Conservation (phyloP, 2,329 filamentous ascomycete species). For the Clarireedia monteithiana region DNA sequence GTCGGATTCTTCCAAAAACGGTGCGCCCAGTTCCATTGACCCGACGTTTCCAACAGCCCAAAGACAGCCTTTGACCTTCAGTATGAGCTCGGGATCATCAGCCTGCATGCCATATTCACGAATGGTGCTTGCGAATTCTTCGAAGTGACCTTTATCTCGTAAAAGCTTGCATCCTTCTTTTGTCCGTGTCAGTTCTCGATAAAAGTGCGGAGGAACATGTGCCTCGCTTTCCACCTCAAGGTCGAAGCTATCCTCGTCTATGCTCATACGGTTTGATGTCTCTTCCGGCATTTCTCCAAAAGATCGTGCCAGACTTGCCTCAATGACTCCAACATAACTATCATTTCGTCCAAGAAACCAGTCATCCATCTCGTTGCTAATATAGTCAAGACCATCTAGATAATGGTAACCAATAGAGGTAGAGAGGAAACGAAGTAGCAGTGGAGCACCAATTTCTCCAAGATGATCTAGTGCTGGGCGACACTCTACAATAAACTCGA, state of each 20-base stretch:
- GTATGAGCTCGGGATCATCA: conserved; percentile 75
- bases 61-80: conserved; percentile 92
- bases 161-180: conserved; percentile 86
- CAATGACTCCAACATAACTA: conserved; percentile 87
- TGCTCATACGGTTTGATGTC: conserved; percentile 25
- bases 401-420: conserved; percentile 98
- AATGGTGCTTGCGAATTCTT: conserved; percentile 85
- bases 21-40: conserved; percentile 93
- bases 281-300: conserved; percentile 48
- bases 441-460: conserved; percentile 89
- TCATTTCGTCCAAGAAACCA: conserved; percentile 98
- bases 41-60: conserved; percentile 98
- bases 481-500: conserved; percentile 96
- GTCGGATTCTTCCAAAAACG: conserved; percentile 84
- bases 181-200: conserved; percentile 87
- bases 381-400: conserved; percentile 92
- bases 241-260: conserved; percentile 34
- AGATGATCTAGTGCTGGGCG: conserved; percentile 89
- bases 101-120: conserved; percentile 78
- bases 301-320: conserved; percentile 86
- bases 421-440: conserved; percentile 85
- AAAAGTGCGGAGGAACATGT: conserved; percentile 89
- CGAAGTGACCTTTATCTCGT: conserved; percentile 90
- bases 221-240: conserved; percentile 38
- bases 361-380: conserved; percentile 99